These are phyloP conservation scores for Suillus subaureus DNA, from an alignment of 768 basidiomycete genomes.

Conservation along the genomic window DNA sequence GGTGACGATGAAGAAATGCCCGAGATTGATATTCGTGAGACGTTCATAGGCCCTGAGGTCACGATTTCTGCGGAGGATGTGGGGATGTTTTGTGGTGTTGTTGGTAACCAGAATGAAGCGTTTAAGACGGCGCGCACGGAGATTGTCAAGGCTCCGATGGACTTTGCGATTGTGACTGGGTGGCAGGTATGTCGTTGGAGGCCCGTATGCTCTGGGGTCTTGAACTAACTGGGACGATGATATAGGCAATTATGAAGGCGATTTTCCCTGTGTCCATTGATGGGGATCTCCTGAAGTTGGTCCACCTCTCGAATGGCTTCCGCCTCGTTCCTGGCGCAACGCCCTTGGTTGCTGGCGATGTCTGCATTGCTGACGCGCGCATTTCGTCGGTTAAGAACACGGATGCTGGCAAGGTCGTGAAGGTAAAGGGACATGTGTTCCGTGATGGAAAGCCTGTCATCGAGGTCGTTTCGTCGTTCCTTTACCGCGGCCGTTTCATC, in stretches of 20 bases:
- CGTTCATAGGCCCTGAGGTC: constrained; percentile 86
- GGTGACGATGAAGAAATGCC: constrained; percentile 82
- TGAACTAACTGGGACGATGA: constrained; percentile 9
- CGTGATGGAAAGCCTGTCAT: constrained; percentile 82
- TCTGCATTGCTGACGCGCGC: constrained; percentile 86
- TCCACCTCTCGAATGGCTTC: constrained; percentile 98
- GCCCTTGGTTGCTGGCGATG: constrained; percentile 81
- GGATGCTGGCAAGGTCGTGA: constrained; percentile 91
- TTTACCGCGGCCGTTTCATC: constrained; percentile 92
- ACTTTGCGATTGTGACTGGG: constrained; percentile 97
- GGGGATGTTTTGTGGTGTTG: constrained; percentile 88
- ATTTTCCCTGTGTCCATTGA: constrained; percentile 94
- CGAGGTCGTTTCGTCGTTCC: constrained; percentile 93
- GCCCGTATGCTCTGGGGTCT: background rate
- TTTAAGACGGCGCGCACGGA: constrained; percentile 80
- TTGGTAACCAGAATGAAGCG: constrained; percentile 90
- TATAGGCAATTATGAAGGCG: constrained; percentile 97
- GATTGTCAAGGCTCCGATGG: constrained; percentile 88
- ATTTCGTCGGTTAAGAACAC: constrained; percentile 90
- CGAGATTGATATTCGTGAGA: constrained; percentile 76
- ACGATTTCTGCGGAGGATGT: constrained; percentile 75
- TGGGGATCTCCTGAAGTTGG: constrained; percentile 93
- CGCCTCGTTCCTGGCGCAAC: constrained; percentile 77
- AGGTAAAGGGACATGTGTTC: constrained; percentile 82
- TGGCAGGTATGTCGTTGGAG: constrained; percentile 77